A percentile compares a stretch with the other conserved stretches of the same genome.
These are phyloP conservation scores for Daldinia concentrica DNA, from an alignment of 495 filamentous ascomycete genomes.

Conservation along the genomic window DNA sequence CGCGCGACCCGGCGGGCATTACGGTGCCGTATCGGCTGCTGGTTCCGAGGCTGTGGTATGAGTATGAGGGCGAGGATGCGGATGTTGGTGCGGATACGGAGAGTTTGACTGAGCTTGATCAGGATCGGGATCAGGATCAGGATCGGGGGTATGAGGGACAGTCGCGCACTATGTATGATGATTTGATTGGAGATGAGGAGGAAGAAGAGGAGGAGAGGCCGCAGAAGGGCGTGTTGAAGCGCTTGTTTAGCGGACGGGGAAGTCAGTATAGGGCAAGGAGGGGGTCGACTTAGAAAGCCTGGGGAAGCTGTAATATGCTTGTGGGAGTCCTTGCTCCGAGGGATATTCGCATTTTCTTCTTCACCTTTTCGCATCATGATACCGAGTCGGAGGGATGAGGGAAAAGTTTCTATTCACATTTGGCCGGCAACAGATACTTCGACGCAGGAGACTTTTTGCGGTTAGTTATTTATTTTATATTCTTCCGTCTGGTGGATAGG, in stretches of 20 bases:
- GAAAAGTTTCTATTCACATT: constrained; percentile 8
- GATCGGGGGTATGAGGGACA: constrained; percentile 16
- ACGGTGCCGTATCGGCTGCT: constrained; percentile 88
- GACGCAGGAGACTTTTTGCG: no score
- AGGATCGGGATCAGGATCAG: constrained; percentile 2
- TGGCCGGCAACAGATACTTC: no score
- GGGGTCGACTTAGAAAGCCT: neutral
- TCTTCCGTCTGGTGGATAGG: no score
- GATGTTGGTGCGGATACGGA: constrained; percentile 4
- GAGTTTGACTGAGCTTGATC: neutral
- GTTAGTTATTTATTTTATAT: no score
- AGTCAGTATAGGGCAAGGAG: constrained; percentile 1
- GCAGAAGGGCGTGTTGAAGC: constrained; percentile 27
- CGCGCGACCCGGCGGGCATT: constrained; percentile 84
- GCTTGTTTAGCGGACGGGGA: constrained; percentile 32
- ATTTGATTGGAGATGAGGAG: constrained; percentile 1
- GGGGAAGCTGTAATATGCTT: constrained; percentile 10
- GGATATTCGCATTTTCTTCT: constrained; percentile 1
- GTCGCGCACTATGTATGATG: neutral
- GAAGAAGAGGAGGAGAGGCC: constrained; percentile 3
- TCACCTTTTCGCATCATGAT: neutral
- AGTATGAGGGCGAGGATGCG: constrained; percentile 51
- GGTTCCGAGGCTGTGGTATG: constrained; percentile 76
- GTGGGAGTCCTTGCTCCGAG: constrained; percentile 6
- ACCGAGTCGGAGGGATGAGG: constrained; percentile 7